Evolutionary conservation across 768 basidiomycete species (phyloP), one percentile per base, ranked within the genome.

Genomic region (Boletus sp.): DNA sequence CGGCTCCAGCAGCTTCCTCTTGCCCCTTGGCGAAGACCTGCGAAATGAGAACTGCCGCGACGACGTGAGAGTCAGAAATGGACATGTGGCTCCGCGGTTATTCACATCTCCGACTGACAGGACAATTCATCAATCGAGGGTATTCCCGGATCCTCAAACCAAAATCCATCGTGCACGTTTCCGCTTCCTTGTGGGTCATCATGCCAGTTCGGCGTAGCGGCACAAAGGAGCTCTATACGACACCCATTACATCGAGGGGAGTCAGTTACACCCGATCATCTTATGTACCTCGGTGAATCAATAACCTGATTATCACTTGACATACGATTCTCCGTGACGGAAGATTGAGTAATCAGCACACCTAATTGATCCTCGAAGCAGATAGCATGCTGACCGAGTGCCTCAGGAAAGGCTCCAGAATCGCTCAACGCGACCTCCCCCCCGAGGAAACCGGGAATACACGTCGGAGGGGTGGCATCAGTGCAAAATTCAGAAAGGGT

Each of bases 81-180:
- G 40, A 42, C 35, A n/a, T 21, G 42, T 21, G 41, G 19, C 42
- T 46, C 63, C 59, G 63, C 54, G 65, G 64, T 53, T 11, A 43
- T 55, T 50, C 37, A 27, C n/a, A 30, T 49, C 30, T 53, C 51
- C 53, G 43, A 56, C 43, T 4, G 19, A 15, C 44, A 39, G 40
- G 27, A 23, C 17, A 30, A 39, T 47, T 48, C 45, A 51, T 53
- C 23, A n/a, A 42, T 48, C 38, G 37, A 50, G 51, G 50, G 47
- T 48, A 8, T 40, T 56, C 55, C 64, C 54, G 50, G 55, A 65
- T 65, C 61, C 62, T 56, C 59, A 54, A 45, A 29, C 39, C 32
- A 29, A 57, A 34, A 40, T 33, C 35, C n/a, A 48, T 19, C 11
- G 23, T 21, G 21, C 45, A 48, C 37, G 25, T 41, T 21, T 35